Evolutionary conservation across 108 stramenopile genomes (phyloP), one percentile per base, ranked within the genome.

Genomic region (Nitzschia sp.): DNA sequence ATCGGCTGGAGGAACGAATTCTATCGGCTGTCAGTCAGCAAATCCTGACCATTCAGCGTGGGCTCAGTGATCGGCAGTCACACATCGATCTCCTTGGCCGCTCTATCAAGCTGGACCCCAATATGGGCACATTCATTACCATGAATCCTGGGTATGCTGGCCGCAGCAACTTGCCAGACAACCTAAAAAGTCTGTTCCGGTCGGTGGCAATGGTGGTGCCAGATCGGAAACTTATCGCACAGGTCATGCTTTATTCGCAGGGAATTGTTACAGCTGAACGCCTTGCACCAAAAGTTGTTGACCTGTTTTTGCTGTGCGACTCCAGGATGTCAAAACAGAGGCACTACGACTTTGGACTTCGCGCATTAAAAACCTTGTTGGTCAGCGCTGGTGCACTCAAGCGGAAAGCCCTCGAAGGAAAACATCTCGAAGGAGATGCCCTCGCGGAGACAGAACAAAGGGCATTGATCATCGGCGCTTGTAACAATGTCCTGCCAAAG

Each of bases 61-160:
- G 96, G 16, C 78, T 98, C 17, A 60, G 89, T 13, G 79, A 88
- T 29, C 70, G 89, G 8, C 61, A 85, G 65, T 67, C 81, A 16
- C 71, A 83, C 28, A 90, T 95, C 61, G 90, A 92, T 44, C 65
- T 95, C 47, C 68, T 92, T 5, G 91, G 90, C 22, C 77, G 87
- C 76, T 60, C 78, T 11, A 82, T 97, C 25, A 45, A 70, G 23
- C 70, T 99, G 27, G 87, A 98, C 74, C 85, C 93, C 54, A 92
- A 96, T 69, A 96, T 99, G 53, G 98, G 96, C 6, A 97, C 98
- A 50, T 99, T 99, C 72, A 93, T 99, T 9, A 99, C 99, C 22
- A 97, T 99, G 97, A 99, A 99, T 75, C 99, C 99, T 32, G 99
- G 98, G 32, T 99, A 99, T 79, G 98, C 97, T 5, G 98, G 99